A percentile compares a stretch with the other conserved stretches of the same genome.
phyloP scores from a whole-genome alignment of 208 protist species.

The Willaertia magna region DNA sequence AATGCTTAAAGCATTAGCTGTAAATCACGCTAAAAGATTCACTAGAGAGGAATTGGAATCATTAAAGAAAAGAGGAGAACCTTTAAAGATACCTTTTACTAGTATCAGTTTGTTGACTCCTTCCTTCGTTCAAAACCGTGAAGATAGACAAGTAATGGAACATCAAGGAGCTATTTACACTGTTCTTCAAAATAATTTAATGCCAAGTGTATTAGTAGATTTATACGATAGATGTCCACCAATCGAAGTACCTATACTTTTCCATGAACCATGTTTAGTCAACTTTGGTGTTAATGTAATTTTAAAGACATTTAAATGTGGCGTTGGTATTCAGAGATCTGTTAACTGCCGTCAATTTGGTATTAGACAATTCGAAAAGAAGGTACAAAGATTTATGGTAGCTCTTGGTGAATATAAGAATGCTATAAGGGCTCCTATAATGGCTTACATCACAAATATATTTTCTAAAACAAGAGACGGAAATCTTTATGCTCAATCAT shows the following conservation, averaged over 20 bases:
- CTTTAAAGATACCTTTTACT: not conserved
- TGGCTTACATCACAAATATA: not conserved
- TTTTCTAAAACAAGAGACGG: not conserved
- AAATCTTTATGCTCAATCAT: not conserved
- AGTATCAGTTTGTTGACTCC: not conserved
- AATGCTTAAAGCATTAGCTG: not conserved
- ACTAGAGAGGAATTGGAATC: not conserved
- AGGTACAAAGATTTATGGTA: not conserved
- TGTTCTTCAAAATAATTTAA: not conserved
- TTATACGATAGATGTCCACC: not conserved
- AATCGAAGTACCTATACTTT: not conserved
- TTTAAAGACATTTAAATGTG: not conserved
- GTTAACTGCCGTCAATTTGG: not conserved
- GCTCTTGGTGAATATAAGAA: not conserved
- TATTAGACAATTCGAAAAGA: not conserved
- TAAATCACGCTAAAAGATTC: conserved; percentile 1
- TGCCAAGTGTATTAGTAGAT: not conserved
- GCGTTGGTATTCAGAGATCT: not conserved
- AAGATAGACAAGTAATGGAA: conserved; percentile 2
- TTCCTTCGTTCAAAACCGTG: not conserved
- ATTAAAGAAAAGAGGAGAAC: not conserved
- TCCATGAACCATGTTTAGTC: not conserved
- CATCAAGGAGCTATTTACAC: not conserved
- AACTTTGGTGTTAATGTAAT: conserved; percentile 2
- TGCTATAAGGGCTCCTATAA: not conserved